Evolutionary conservation across 306 rosid genomes (phyloP).

Genomic region (Fragaria iinumae): DNA sequence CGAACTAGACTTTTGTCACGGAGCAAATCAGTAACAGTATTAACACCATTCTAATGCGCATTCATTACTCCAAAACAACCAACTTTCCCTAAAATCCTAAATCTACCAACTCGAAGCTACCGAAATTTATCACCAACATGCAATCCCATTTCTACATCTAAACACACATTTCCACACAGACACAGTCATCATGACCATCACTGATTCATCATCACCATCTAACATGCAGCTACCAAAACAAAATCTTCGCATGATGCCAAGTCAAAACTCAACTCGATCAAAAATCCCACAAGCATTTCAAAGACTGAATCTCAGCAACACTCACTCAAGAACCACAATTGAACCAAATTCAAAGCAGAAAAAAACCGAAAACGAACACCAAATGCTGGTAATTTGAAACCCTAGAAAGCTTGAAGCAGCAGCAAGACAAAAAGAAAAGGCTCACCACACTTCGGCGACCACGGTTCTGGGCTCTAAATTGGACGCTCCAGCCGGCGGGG

Average conservation of each 20-base stretch:
- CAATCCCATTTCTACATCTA: conserved; percentile 15
- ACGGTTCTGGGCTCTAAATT: conserved; percentile 34
- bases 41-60: background rate
- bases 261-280: background rate
- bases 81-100: background rate
- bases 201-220: background rate
- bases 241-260: background rate
- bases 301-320: background rate
- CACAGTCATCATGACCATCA: background rate
- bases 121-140: background rate
- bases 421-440: background rate
- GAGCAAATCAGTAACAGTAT: background rate
- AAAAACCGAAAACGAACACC: background rate
- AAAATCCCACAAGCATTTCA: background rate
- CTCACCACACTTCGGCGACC: conserved; percentile 49
- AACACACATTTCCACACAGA: background rate
- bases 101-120: background rate
- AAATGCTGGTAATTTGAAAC: conserved; percentile 2
- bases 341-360: background rate
- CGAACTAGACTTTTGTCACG: background rate
- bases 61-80: background rate
- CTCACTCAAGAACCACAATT: background rate
- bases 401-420: conserved; percentile 9
- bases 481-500: conserved; percentile 49
- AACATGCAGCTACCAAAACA: background rate